These are phyloP conservation scores for Ogataea pignaliae DNA, from an alignment of 805 yeast species.

Conservation along the genomic window DNA sequence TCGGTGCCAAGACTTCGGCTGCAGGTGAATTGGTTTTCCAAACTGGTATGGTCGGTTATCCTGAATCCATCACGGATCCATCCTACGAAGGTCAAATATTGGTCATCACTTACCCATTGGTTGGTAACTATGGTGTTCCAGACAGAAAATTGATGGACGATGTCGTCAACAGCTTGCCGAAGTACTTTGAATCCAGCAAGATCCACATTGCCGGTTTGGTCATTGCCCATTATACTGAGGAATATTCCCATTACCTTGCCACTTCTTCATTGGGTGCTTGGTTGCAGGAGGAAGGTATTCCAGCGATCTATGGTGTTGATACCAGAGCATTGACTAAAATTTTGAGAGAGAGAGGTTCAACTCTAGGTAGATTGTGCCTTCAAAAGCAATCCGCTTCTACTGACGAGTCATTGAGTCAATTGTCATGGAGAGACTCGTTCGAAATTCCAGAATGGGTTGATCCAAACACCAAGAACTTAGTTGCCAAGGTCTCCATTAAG, in stretches of 20 bases:
- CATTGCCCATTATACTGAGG: slow-evolving; percentile 95
- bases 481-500: slow-evolving; percentile 80
- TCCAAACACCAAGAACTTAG: slow-evolving; percentile 89
- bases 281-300: slow-evolving; percentile 87
- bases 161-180: slow-evolving; percentile 70
- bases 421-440: slow-evolving; percentile 58
- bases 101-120: slow-evolving; percentile 93
- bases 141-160: slow-evolving; percentile 76
- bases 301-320: slow-evolving; percentile 97
- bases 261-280: slow-evolving; percentile 87
- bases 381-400: slow-evolving; percentile 38
- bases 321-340: slow-evolving; percentile 92
- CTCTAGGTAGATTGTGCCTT: slow-evolving; percentile 81
- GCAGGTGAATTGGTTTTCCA: slow-evolving; percentile 99
- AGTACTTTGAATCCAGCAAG: slow-evolving; percentile 85
- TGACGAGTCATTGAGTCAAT: slow-evolving; percentile 29
- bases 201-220: slow-evolving; percentile 97
- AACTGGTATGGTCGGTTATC: slow-evolving; percentile 99
- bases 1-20: slow-evolving; percentile 83
- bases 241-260: slow-evolving; percentile 92
- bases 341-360: slow-evolving; percentile 88
- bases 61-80: slow-evolving; percentile 97
- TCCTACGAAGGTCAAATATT: slow-evolving; percentile 97
- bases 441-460: slow-evolving; percentile 85
- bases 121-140: slow-evolving; percentile 99